phyloP scores from a whole-genome alignment of 1,284 basidiomycete genomes.

The Apiotrichum domesticum region DNA sequence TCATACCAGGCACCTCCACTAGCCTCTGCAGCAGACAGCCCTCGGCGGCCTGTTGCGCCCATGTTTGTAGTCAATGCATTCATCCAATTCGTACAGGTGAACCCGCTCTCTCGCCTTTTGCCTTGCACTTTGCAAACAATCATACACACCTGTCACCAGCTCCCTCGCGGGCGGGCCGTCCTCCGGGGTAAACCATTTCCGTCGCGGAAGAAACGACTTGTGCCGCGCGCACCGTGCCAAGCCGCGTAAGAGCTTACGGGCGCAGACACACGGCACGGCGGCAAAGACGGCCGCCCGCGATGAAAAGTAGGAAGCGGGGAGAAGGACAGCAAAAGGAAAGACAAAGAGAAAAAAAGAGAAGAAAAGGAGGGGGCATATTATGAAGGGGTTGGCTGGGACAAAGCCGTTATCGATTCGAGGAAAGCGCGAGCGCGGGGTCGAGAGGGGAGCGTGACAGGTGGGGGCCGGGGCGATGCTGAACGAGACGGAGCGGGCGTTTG shows the following conservation, averaged over 20 bases:
- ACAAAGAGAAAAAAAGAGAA: slow-evolving; percentile 2
- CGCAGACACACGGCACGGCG: no score
- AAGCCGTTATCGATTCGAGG: slow-evolving; percentile 3
- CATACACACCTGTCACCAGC: background rate
- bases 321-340: slow-evolving; percentile 1
- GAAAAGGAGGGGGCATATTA: slow-evolving; percentile 5
- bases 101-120: slow-evolving; percentile 13
- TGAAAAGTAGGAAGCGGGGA: background rate
- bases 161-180: background rate
- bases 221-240: no score
- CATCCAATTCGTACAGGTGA: slow-evolving; percentile 25
- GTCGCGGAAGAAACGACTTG: no score
- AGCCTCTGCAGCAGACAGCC: background rate
- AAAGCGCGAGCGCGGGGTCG: slow-evolving; percentile 5
- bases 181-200: background rate
- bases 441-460: slow-evolving; percentile 12
- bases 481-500: background rate
- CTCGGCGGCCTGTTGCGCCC: background rate
- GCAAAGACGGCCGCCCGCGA: no score
- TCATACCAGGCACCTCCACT: background rate
- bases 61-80: slow-evolving; percentile 21
- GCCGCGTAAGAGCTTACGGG: no score
- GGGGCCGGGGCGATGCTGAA: slow-evolving; percentile 17
- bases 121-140: background rate
- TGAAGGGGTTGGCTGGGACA: slow-evolving; percentile 1